A percentile compares a stretch with the other conserved stretches of the same genome.
phyloP scores from a whole-genome alignment of 2,329 filamentous ascomycete genomes.

The Dendryphion nanum region DNA sequence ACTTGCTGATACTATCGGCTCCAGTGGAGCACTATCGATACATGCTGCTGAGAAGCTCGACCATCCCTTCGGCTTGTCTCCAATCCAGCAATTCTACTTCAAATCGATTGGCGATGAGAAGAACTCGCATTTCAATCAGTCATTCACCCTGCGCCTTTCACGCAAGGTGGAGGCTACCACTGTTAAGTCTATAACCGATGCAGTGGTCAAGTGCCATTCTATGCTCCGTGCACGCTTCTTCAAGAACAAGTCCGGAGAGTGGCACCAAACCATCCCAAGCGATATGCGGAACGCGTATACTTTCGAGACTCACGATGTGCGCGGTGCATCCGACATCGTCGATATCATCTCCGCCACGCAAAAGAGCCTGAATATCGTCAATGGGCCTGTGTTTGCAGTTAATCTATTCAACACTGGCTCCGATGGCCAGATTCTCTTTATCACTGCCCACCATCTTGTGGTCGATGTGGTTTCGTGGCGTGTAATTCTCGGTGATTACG shows the following conservation, averaged over 20 bases:
- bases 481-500: constrained; percentile 31
- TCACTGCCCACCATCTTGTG: constrained; percentile 33
- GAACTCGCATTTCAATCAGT: constrained; percentile 47
- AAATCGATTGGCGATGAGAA: constrained; percentile 26
- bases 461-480: constrained; percentile 35
- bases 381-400: constrained; percentile 30
- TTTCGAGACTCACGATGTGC: constrained; percentile 16
- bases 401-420: constrained; percentile 16
- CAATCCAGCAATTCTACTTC: constrained; percentile 48
- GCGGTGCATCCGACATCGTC: constrained; percentile 7
- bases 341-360: constrained; percentile 21
- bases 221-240: constrained; percentile 35
- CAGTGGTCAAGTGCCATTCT: constrained; percentile 27
- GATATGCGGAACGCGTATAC: constrained; percentile 14
- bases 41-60: constrained; percentile 20
- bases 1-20: constrained; percentile 20
- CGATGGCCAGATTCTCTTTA: constrained; percentile 25
- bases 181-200: constrained; percentile 22
- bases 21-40: constrained; percentile 2
- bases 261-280: constrained; percentile 21
- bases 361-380: constrained; percentile 24
- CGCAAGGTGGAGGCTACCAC: constrained; percentile 17
- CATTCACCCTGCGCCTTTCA: constrained; percentile 40
- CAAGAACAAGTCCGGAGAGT: constrained; percentile 11
- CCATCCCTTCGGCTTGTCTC: constrained; percentile 43